Evolutionary conservation across 768 basidiomycete species (phyloP), one percentile per base, ranked within the genome.

Genomic region (Calocera viscosa): DNA sequence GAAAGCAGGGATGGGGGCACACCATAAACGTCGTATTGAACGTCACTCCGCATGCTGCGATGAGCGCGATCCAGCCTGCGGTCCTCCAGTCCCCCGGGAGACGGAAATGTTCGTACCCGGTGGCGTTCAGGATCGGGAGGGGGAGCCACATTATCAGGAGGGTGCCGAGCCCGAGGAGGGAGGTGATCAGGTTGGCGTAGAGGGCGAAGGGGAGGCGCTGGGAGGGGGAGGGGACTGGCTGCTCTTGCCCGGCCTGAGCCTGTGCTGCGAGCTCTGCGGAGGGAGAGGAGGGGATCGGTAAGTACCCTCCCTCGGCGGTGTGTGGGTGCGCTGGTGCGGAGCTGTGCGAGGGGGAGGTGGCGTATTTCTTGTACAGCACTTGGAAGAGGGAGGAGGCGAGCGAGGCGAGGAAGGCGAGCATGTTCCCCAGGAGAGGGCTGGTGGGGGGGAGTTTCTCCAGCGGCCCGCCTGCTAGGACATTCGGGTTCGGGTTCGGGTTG

Each of bases 1-100:
- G n/a, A n/a, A n/a, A n/a, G n/a, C n/a, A 65, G 43, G 32, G 2
- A 32, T 22, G 14, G n/a, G 26, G 17, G 67, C 80, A 63, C 73
- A 89, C 90, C 93, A 94, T 92, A 72, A 90, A 82, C 0, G 90
- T 90, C 0, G 89, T 85, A 72, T 93, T 94, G 77, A 90, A 97
- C 0, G 88, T 71, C 1, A 91, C 81, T 0, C 94, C 94, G 22
- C 81, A 81, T 17, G 82, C 71, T 5, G 87, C 82, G 66, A 97
- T 92, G 17, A 86, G 86, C 1, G 74, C 78, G 63, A 97, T 86
- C 10, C 82, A 81, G 14, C 80, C 66, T 34, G 78, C 72, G 0
- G 84, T 83, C 1, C 68, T 68, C 39, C 72, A 33, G 72, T 83
- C 78, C 3, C 80, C 72, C 2, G 94, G 94, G 35, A 85, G 79